Percentiles rank a stretch among this genome's conserved stretches.
These are phyloP conservation scores for Wickerhamiella occidentalis DNA, from an alignment of 805 yeast species.

Conservation along the genomic window DNA sequence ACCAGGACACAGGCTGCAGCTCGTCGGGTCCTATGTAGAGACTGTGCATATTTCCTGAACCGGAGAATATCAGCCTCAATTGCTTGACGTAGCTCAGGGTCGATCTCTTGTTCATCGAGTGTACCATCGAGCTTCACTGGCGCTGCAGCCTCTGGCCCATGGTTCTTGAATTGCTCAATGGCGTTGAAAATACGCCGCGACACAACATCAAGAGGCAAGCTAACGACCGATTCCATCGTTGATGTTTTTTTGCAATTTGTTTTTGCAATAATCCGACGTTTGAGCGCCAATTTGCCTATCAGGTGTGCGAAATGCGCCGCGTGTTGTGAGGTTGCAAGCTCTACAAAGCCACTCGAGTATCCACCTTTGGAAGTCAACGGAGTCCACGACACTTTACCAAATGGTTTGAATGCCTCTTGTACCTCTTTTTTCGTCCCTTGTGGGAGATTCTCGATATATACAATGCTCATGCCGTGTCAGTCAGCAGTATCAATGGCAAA, in stretches of 20 bases:
- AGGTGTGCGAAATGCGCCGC: neutral
- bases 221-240: neutral
- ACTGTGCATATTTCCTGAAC: neutral
- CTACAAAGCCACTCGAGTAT: neutral
- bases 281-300: neutral
- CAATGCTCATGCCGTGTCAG: neutral
- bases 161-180: neutral
- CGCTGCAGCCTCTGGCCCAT: neutral
- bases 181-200: neutral
- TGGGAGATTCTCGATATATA: neutral
- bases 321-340: neutral
- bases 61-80: neutral
- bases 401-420: constrained; percentile 3
- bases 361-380: neutral
- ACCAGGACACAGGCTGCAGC: neutral
- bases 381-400: neutral
- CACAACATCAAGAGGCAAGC: neutral
- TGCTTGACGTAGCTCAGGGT: neutral
- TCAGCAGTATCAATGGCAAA: neutral
- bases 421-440: neutral
- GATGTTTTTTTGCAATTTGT: neutral
- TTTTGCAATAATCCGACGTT: neutral
- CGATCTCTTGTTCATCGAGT: neutral
- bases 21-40: neutral
- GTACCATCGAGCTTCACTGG: neutral